Percentiles rank a stretch among this genome's conserved stretches.
Evolutionary conservation across 768 basidiomycete species (phyloP).

Genomic region (Lactarius evosmus): DNA sequence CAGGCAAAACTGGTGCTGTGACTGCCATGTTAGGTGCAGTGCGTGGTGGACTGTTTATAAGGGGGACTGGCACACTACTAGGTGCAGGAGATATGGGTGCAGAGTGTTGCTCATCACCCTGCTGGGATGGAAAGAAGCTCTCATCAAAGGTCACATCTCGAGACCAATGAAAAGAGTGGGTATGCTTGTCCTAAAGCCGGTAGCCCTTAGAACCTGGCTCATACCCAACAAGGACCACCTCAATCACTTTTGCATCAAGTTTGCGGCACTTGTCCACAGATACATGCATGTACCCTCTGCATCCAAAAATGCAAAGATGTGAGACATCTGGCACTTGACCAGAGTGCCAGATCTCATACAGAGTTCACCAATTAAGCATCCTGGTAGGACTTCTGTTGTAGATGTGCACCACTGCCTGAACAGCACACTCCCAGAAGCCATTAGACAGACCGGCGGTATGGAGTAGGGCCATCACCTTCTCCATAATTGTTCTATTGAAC

Average conservation of each 20-base stretch:
- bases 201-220: slow-evolving; percentile 18
- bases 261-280: not conserved
- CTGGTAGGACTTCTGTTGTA: slow-evolving; percentile 36
- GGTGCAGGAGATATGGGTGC: too few species aligned
- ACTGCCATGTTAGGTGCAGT: too few species aligned
- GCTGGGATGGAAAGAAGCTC: too few species aligned
- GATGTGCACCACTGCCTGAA: slow-evolving; percentile 38
- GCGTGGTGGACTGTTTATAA: too few species aligned
- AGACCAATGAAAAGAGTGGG: too few species aligned
- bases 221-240: slow-evolving; percentile 4
- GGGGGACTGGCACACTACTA: too few species aligned
- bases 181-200: not conserved
- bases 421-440: slow-evolving; percentile 41
- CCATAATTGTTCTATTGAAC: slow-evolving; percentile 38
- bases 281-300: slow-evolving; percentile 18
- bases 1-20: too few species aligned
- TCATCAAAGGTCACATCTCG: not conserved
- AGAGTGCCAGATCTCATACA: slow-evolving; percentile 20
- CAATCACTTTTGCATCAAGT: not conserved
- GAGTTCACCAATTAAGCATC: slow-evolving; percentile 30
- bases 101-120: too few species aligned
- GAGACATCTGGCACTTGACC: slow-evolving; percentile 21
- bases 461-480: slow-evolving; percentile 38
- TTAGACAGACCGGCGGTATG: slow-evolving; percentile 37
- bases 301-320: slow-evolving; percentile 14